These are phyloP conservation scores for Triangularia setosa DNA, from an alignment of 2,329 filamentous ascomycete genomes.

Conservation along the genomic window DNA sequence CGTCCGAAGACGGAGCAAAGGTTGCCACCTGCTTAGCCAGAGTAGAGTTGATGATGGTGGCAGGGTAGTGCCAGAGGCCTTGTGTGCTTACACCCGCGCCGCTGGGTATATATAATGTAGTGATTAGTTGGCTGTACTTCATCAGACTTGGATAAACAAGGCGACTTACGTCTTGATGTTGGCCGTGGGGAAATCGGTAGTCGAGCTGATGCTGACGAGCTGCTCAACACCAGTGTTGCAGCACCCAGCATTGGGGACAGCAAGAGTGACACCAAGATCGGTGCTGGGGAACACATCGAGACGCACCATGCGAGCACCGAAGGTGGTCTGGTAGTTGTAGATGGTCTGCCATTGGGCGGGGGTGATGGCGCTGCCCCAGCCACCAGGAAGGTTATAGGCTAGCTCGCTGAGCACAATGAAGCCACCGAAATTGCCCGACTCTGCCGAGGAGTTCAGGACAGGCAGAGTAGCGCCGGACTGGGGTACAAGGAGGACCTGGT, in stretches of 20 bases:
- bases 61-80: slow-evolving; percentile 57
- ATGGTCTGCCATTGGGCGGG: slow-evolving; percentile 52
- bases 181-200: slow-evolving; percentile 49
- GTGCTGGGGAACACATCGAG: slow-evolving; percentile 53
- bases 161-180: slow-evolving; percentile 45
- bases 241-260: slow-evolving; percentile 36
- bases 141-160: background rate
- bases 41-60: slow-evolving; percentile 48
- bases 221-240: slow-evolving; percentile 47
- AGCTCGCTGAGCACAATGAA: slow-evolving; percentile 54
- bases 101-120: slow-evolving; percentile 16
- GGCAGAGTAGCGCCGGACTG: slow-evolving; percentile 49
- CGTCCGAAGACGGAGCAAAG: slow-evolving; percentile 41
- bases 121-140: background rate
- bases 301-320: slow-evolving; percentile 58
- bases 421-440: slow-evolving; percentile 54
- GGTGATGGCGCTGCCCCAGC: slow-evolving; percentile 52
- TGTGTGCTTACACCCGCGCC: slow-evolving; percentile 45
- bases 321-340: slow-evolving; percentile 54
- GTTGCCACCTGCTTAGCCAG: slow-evolving; percentile 53
- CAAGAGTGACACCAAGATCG: slow-evolving; percentile 29
- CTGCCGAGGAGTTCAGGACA: slow-evolving; percentile 44
- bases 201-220: slow-evolving; percentile 50
- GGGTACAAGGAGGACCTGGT: slow-evolving; percentile 51
- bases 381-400: slow-evolving; percentile 48